Evolutionary conservation across 306 rosid genomes (phyloP), one percentile per base, ranked within the genome.

Genomic region (Prunus davidiana): DNA sequence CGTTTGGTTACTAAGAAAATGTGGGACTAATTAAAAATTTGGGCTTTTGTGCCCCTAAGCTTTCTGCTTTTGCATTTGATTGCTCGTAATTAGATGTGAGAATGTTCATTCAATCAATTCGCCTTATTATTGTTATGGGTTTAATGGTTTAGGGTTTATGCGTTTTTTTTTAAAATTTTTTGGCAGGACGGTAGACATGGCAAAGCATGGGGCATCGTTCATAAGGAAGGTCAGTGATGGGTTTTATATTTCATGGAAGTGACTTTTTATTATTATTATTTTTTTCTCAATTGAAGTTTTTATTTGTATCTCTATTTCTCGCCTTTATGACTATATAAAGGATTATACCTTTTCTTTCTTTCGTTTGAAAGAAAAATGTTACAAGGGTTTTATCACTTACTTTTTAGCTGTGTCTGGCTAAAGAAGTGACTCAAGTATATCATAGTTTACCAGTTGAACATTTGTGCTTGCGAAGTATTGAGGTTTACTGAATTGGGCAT

Each of bases 121-220:
- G 8, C 5, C 2, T 22, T 12, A 27, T 57, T 8, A 15, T n/a
- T 19, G 34, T 60, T 16, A 0, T 34, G 25, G 57, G 72, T 45
- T 56, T 24, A 25, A 67, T 75, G 90, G 74, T 67, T 67, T 71
- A 77, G 69, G 82, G 73, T 56, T 30, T 74, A 5, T 67, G n/a
- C 14, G 5, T 46, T 20, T 46, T 69, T 76, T 43, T 20, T 80
- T 0, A 11, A 3, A 3, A 0, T 12, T 2, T 12, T 76, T 74
- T 74, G n/a, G 22, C 86, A 96, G 99, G 96, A 85, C 82, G 98
- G 97, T 64, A 89, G 64, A 58, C 98, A 96, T 82, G 98, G 99
- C 54, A 96, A 96, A 83, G 98, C 99, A 14, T 96, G 99, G 99
- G 99, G 99, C 25, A 20, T 96, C 50, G 97, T 86, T 87, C 77